phyloP scores from a whole-genome alignment of 495 filamentous ascomycete genomes.

The Xylaria castorea region DNA sequence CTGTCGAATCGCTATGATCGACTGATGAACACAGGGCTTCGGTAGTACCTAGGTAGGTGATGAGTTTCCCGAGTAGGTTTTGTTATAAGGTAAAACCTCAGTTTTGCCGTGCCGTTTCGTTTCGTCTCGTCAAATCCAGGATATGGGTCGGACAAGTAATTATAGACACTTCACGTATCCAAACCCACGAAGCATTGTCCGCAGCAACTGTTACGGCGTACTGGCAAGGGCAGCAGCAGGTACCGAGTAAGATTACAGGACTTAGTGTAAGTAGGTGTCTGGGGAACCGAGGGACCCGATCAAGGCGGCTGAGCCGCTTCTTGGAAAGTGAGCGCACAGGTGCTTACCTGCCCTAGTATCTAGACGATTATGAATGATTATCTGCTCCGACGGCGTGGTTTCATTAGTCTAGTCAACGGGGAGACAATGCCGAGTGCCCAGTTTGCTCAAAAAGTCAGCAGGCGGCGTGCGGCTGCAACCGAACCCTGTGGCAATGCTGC shows the following conservation, averaged over 20 bases:
- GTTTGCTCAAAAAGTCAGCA: conserved; percentile 19
- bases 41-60: not conserved
- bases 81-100: not conserved
- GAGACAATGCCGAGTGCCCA: conserved; percentile 20
- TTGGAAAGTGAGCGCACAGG: not conserved
- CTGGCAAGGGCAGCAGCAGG: not conserved
- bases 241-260: conserved; percentile 16
- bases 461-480: conserved; percentile 25
- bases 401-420: conserved; percentile 27
- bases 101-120: conserved; percentile 22
- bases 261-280: not conserved
- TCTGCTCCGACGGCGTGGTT: conserved; percentile 14
- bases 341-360: conserved; percentile 2
- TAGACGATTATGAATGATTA: conserved; percentile 13
- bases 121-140: conserved; percentile 18
- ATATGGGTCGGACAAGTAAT: conserved; percentile 4
- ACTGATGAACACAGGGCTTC: conserved; percentile 24
- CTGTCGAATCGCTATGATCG: conserved; percentile 21
- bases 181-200: conserved; percentile 1
- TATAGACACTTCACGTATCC: not conserved
- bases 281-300: not conserved
- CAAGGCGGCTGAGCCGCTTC: conserved; percentile 14
- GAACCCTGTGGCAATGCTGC: conserved; percentile 21
- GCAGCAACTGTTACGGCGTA: not conserved
- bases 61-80: conserved; percentile 12